Evolutionary conservation across 352 stramenopile species (phyloP).

Genomic region (Phytophthora fragariae): DNA sequence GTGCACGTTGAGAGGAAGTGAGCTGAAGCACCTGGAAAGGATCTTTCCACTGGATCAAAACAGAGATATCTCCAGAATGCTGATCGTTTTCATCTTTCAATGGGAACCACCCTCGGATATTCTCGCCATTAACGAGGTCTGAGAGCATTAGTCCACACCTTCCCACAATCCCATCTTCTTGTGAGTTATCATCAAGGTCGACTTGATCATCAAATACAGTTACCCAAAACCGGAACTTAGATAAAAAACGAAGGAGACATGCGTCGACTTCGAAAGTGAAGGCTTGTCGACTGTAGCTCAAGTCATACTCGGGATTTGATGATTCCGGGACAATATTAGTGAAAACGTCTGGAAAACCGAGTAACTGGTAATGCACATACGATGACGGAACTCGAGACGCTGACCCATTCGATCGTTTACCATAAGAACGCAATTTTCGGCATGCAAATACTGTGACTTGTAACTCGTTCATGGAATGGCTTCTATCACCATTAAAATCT

Average conservation of each 20-base stretch:
- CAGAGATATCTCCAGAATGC: slow-evolving; percentile 68
- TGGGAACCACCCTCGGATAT: slow-evolving; percentile 75
- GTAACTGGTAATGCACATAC: slow-evolving; percentile 92
- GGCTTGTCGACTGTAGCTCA: slow-evolving; percentile 63
- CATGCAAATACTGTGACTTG: slow-evolving; percentile 77
- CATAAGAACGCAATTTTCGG: slow-evolving; percentile 56
- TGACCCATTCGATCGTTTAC: slow-evolving; percentile 43
- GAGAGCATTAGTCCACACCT: slow-evolving; percentile 74
- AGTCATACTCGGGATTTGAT: slow-evolving; percentile 78
- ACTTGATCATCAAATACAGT: slow-evolving; percentile 89
- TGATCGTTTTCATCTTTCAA: slow-evolving; percentile 65
- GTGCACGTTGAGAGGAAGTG: slow-evolving; percentile 40
- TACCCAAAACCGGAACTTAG: slow-evolving; percentile 81
- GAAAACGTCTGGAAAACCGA: slow-evolving; percentile 90
- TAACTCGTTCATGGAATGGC: slow-evolving; percentile 59
- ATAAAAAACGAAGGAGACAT: slow-evolving; percentile 83
- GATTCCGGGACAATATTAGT: slow-evolving; percentile 83
- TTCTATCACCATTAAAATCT: slow-evolving; percentile 31
- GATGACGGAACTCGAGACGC: slow-evolving; percentile 61
- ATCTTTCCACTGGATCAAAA: slow-evolving; percentile 83
- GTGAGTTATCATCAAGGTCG: slow-evolving; percentile 39
- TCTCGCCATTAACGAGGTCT: slow-evolving; percentile 75
- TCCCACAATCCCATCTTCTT: slow-evolving; percentile 75
- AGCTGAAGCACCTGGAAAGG: slow-evolving; percentile 76
- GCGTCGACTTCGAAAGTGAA: slow-evolving; percentile 79